phyloP scores from a whole-genome alignment of 1,284 basidiomycete species.

The Coniferiporia weirii region DNA sequence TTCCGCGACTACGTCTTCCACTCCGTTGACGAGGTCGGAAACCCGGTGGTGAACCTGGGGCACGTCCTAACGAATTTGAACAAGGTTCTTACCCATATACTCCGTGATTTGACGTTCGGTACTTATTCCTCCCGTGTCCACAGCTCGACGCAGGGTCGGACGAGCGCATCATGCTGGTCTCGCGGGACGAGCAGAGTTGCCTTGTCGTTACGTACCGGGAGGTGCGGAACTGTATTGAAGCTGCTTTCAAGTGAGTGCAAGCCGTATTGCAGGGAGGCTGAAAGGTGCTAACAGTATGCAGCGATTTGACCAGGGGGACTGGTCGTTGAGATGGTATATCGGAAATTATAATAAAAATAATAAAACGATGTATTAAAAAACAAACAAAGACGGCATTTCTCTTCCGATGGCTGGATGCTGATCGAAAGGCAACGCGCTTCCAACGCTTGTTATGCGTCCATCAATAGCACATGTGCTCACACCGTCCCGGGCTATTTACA shows the following conservation, averaged over 20 bases:
- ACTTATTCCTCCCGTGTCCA: neutral
- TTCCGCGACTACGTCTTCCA: slow-evolving; percentile 99
- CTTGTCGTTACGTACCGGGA: slow-evolving; percentile 95
- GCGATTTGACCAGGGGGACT: slow-evolving; percentile 20
- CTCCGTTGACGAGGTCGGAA: slow-evolving; percentile 87
- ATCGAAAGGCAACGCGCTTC: neutral
- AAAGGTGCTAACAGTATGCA: neutral
- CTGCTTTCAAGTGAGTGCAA: slow-evolving; percentile 56
- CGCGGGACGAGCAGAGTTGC: slow-evolving; percentile 93
- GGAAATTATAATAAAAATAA: slow-evolving; percentile 33
- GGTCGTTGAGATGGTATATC: slow-evolving; percentile 33
- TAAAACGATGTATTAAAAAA: slow-evolving; percentile 56
- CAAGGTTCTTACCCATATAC: slow-evolving; percentile 52
- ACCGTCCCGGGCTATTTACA: neutral
- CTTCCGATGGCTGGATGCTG: neutral
- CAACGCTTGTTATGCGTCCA: neutral
- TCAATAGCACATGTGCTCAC: neutral
- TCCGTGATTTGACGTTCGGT: neutral
- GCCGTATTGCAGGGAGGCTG: too few species aligned
- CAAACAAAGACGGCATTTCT: slow-evolving; percentile 28
- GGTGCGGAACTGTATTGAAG: slow-evolving; percentile 80
- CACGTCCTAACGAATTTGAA: slow-evolving; percentile 90
- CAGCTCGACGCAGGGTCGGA: slow-evolving; percentile 91
- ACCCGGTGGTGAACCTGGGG: slow-evolving; percentile 84
- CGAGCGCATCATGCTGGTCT: slow-evolving; percentile 92